A percentile compares a stretch with the other conserved stretches of the same genome.
Conservation (phyloP, 177 flowering plant genomes). For the Vitis hybrid region DNA sequence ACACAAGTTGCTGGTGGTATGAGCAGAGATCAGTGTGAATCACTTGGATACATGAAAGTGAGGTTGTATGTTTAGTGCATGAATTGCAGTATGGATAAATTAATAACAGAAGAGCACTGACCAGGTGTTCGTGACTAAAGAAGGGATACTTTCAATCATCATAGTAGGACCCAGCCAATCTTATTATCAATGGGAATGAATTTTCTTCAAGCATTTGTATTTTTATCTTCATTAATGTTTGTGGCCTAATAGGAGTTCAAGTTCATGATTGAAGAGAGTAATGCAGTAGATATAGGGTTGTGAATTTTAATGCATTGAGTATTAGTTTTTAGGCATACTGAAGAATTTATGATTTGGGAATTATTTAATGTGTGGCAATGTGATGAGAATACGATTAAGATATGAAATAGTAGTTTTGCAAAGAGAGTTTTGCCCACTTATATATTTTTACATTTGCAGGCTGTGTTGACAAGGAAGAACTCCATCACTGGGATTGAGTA, state of each 20-base stretch:
- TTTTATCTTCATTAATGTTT: background rate
- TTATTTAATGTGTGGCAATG: background rate
- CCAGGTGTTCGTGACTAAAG: background rate
- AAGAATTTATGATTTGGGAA: background rate
- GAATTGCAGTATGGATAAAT: background rate
- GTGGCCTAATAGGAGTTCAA: background rate
- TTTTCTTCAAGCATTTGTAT: background rate
- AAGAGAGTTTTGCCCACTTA: background rate
- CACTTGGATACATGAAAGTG: background rate
- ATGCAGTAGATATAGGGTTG: background rate
- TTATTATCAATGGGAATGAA: background rate
- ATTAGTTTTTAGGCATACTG: background rate
- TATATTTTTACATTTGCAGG: slow-evolving; percentile 38
- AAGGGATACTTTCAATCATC: background rate
- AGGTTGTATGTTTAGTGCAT: background rate
- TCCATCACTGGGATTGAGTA: slow-evolving; percentile 78
- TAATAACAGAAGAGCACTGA: background rate
- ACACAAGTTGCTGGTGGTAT: background rate
- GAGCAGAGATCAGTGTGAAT: background rate
- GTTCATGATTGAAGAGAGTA: background rate
- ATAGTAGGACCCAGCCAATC: background rate
- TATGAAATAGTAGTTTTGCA: background rate
- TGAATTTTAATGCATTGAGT: background rate
- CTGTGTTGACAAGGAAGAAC: slow-evolving; percentile 83
- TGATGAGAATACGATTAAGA: background rate